Evolutionary conservation across 768 basidiomycete genomes (phyloP), one percentile per base, ranked within the genome.

Genomic region (Crassisporium funariophilum): DNA sequence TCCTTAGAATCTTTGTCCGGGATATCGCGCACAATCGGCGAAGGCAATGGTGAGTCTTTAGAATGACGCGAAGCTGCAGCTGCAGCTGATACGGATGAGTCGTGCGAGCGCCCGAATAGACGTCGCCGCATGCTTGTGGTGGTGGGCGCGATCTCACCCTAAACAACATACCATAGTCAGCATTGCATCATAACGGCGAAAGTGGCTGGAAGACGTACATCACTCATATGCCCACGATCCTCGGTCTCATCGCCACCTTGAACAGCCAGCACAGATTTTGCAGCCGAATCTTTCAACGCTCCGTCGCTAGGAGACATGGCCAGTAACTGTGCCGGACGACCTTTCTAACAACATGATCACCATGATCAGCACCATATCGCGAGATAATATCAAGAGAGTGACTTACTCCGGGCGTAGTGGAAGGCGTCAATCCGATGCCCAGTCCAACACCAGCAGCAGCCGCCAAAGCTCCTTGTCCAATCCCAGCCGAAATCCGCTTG

Each of bases 51-150:
- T 7, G 61, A 61, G 12, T 53, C 52, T n/a, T 49, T 53, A 25
- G 38, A 51, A 22, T 39, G n/a, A n/a, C n/a, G 16, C 25, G 49
- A 27, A 38, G 41, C 31, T 15, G 42, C 36, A 9, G 50, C 33
- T 13, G 41, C 36, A 20, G 44, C 38, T 10, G 62, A 60, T 4
- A 34, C 35, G 4, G 60, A 49, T 4, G 76, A 77, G 34, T 75
- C 74, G n/a, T 69, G 71, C 0, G 83, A 82, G 8, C 77, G 79
- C n/a, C 86, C 81, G 56, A 88, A 88, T 5, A 88, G 55, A 11
- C 76, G 73, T 6, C 78, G 72, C 8, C 80, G 77, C 54, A 76
- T 72, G 39, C 63, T 76, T 0, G 60, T 66, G 21, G 58, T 31
- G 6, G 64, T 49, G 17, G 72, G 67, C 12, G 66, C 66, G 41